Conservation (phyloP, 2,329 filamentous ascomycete species). For the Curvularia lunata region DNA sequence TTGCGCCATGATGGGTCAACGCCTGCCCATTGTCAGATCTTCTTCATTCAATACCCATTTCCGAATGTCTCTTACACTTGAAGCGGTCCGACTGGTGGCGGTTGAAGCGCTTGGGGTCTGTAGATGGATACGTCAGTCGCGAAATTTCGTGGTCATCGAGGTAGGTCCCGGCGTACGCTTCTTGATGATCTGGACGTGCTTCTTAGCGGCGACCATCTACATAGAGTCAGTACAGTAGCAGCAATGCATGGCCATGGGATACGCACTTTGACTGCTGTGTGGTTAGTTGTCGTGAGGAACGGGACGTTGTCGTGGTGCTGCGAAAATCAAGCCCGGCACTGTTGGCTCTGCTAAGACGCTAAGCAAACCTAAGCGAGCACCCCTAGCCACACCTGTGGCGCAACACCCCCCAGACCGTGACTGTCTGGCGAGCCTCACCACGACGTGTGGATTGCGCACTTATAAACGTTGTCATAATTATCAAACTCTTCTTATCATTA, state of each 20-base stretch:
- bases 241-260: constrained; percentile 8
- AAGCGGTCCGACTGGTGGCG: constrained; percentile 98
- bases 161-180: constrained; percentile 78
- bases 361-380: constrained; percentile 31
- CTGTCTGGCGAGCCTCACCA: constrained; percentile 1
- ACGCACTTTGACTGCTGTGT: constrained; percentile 50
- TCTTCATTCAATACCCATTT: constrained; percentile 14
- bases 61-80: constrained; percentile 65
- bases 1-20: constrained; percentile 94
- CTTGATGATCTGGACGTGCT: constrained; percentile 99
- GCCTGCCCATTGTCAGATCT: constrained; percentile 46
- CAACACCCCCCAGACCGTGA: constrained; percentile 8
- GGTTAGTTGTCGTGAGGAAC: constrained; percentile 37
- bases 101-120: constrained; percentile 92
- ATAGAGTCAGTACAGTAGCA: constrained; percentile 30
- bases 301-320: constrained; percentile 19
- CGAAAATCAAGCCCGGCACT: constrained; percentile 25
- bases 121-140: constrained; percentile 46
- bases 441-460: background rate
- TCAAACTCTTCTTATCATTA: rapidly evolving
- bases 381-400: constrained; percentile 22
- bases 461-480: too few relatives aligned
- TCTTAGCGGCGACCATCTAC: constrained; percentile 98
- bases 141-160: constrained; percentile 34
- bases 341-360: constrained; percentile 33